These are phyloP conservation scores for Dissophora globulifera DNA, from an alignment of 192 early-diverging fungal species.

Conservation along the genomic window DNA sequence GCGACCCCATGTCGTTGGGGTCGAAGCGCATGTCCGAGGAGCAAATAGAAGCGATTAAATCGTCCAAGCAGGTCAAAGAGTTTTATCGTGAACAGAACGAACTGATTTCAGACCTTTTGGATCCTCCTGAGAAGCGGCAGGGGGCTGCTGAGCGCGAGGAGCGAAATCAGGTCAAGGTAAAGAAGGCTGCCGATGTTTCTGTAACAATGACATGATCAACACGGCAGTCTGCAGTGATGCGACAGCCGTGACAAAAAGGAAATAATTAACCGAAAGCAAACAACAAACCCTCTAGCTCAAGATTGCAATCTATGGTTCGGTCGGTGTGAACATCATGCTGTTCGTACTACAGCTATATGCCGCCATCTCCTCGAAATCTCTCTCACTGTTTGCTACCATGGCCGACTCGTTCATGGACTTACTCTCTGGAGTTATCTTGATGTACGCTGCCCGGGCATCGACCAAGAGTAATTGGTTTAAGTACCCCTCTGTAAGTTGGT, in stretches of 20 bases:
- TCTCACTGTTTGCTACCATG: slow-evolving; percentile 84
- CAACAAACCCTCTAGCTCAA: slow-evolving; percentile 58
- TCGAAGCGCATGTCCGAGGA: slow-evolving; percentile 60
- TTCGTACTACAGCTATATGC: slow-evolving; percentile 76
- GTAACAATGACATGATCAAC: not conserved
- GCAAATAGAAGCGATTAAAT: slow-evolving; percentile 55
- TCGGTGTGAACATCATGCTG: slow-evolving; percentile 72
- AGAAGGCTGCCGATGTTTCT: no score
- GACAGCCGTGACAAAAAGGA: not conserved
- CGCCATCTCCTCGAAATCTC: slow-evolving; percentile 76
- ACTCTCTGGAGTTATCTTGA: slow-evolving; percentile 70
- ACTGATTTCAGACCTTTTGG: slow-evolving; percentile 78
- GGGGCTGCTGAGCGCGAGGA: slow-evolving; percentile 52
- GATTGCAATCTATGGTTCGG: slow-evolving; percentile 76
- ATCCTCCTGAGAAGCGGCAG: slow-evolving; percentile 56
- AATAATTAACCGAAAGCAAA: not conserved
- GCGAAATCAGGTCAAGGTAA: slow-evolving; percentile 51
- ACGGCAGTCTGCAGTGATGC: not conserved
- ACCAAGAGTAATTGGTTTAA: slow-evolving; percentile 69
- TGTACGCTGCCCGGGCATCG: slow-evolving; percentile 70
- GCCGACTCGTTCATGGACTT: slow-evolving; percentile 86
- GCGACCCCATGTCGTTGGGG: slow-evolving; percentile 56
- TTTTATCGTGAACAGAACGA: slow-evolving; percentile 90
- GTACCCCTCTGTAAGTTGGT: slow-evolving; percentile 71
- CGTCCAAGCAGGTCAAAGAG: slow-evolving; percentile 61